Evolutionary conservation across 106 monocot species (phyloP), one percentile per base, ranked within the genome.

Genomic region (Acanthochlamys bracteata): DNA sequence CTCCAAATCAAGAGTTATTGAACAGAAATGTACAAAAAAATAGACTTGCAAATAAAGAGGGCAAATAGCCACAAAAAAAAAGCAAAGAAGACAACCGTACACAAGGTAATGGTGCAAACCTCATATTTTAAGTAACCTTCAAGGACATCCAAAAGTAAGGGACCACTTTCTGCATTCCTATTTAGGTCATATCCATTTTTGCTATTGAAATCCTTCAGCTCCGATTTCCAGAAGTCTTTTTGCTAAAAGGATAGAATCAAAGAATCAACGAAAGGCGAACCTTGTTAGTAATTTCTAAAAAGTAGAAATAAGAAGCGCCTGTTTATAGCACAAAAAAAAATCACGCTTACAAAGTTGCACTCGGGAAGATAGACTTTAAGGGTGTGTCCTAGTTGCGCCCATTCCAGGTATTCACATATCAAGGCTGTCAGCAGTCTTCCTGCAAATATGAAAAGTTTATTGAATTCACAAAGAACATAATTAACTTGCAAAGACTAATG

Each of bases 41-140:
- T n/a, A n/a, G n/a, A n/a, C n/a, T n/a, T n/a, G n/a, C n/a, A n/a
- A n/a, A n/a, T n/a, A n/a, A n/a, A n/a, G n/a, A n/a, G n/a, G n/a
- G n/a, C n/a, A n/a, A n/a, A n/a, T n/a, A n/a, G n/a, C n/a, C n/a
- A n/a, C n/a, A n/a, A n/a, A n/a, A n/a, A n/a, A n/a, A n/a, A n/a
- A n/a, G n/a, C n/a, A n/a, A n/a, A n/a, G n/a, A n/a, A n/a, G n/a
- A n/a, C n/a, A n/a, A n/a, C n/a, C n/a, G n/a, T n/a, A n/a, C n/a
- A n/a, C n/a, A 43, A 33, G 19, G 60, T 16, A 33, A 25, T 39
- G 39, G 60, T 16, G 42, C 62, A 13, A 68, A 96, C 95, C 89
- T 96, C 90, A 75, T 74, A 96, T 80, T 96, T 96, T 23, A 96
- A 54, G 71, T 76, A 90, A 53, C 95, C 95, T 79, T 96, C 90